These are phyloP conservation scores for Dorcoceras hygrometricum DNA, from an alignment of 257 asterid genomes.

Conservation along the genomic window DNA sequence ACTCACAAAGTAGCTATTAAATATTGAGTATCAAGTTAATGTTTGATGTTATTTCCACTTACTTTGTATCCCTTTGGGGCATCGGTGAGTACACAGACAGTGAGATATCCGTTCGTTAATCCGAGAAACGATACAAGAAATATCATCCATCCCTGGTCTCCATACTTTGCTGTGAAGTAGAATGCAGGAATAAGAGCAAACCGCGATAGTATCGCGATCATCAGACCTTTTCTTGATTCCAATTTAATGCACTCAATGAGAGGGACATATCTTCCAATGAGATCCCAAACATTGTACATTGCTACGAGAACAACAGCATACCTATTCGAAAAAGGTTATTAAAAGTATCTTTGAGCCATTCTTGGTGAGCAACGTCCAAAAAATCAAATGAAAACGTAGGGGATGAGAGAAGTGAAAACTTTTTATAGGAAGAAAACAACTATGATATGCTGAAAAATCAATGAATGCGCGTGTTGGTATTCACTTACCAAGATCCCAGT, in stretches of 20 bases:
- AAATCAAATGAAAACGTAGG: not conserved
- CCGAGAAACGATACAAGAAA: slow-evolving; percentile 65
- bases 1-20: not conserved
- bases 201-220: slow-evolving; percentile 48
- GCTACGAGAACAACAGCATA: slow-evolving; percentile 69
- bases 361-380: not conserved
- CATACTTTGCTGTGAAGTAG: slow-evolving; percentile 81
- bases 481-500: slow-evolving; percentile 76
- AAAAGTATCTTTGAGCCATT: not conserved
- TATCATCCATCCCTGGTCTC: slow-evolving; percentile 83
- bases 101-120: slow-evolving; percentile 74
- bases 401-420: not conserved
- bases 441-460: not conserved
- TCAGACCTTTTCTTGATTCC: slow-evolving; percentile 59
- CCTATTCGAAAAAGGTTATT: slow-evolving; percentile 31
- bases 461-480: not conserved
- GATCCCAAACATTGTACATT: slow-evolving; percentile 67
- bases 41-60: slow-evolving; percentile 12
- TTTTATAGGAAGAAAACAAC: too few relatives aligned
- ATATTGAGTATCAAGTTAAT: not conserved
- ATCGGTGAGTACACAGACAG: slow-evolving; percentile 61
- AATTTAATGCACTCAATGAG: slow-evolving; percentile 42
- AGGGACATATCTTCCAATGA: slow-evolving; percentile 64
- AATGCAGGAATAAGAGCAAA: slow-evolving; percentile 67
- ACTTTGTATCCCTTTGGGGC: slow-evolving; percentile 94